A percentile compares a stretch with the other conserved stretches of the same genome.
These are phyloP conservation scores for Aspergillus alliaceus DNA, from an alignment of 2,329 filamentous ascomycete species.

Conservation along the genomic window DNA sequence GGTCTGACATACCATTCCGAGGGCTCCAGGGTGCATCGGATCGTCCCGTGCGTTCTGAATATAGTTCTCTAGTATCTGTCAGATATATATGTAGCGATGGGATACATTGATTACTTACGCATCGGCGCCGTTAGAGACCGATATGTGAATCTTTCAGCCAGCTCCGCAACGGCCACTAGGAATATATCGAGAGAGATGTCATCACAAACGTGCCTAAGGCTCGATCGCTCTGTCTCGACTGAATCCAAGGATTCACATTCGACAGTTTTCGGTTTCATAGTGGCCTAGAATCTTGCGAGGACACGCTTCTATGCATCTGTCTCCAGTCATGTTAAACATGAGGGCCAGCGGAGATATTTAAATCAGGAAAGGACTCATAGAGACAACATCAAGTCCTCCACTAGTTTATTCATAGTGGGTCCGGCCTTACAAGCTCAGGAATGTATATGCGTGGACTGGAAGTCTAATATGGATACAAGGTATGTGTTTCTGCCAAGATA, in stretches of 20 bases:
- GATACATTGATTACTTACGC: background rate
- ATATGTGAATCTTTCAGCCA: slow-evolving; percentile 4
- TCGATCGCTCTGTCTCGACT: background rate
- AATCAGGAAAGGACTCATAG: background rate
- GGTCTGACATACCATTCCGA: background rate
- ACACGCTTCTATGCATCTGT: background rate
- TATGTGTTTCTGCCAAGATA: background rate
- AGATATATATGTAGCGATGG: background rate
- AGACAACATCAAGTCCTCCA: background rate
- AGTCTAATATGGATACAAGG: background rate
- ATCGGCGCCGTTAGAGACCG: slow-evolving; percentile 3
- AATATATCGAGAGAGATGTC: slow-evolving; percentile 6
- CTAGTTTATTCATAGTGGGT: background rate
- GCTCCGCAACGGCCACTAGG: slow-evolving; percentile 1
- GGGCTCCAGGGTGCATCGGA: background rate
- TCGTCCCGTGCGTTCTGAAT: background rate
- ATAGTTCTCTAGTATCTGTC: background rate
- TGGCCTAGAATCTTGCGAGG: background rate
- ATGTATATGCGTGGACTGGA: background rate
- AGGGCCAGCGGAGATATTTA: background rate
- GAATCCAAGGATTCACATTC: background rate
- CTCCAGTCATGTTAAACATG: background rate
- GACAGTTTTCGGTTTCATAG: background rate
- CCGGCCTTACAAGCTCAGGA: background rate
- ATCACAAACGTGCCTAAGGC: slow-evolving; percentile 11